These are phyloP conservation scores for Amylocystis lapponica DNA, from an alignment of 768 basidiomycete genomes.

Conservation along the genomic window DNA sequence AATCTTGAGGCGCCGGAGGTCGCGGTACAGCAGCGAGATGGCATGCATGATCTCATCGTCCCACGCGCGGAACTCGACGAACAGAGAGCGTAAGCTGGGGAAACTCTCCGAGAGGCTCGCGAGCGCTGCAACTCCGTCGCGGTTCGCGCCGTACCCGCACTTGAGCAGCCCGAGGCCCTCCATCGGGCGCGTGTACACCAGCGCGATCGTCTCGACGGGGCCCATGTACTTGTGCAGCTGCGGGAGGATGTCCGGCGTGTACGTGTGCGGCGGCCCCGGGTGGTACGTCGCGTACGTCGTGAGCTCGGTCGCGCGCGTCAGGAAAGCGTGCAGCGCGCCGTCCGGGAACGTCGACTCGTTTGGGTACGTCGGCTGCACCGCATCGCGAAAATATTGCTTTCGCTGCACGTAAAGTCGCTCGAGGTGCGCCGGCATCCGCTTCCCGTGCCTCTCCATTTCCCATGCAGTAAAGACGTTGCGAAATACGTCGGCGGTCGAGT, in stretches of 20 bases:
- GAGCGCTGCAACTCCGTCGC: constrained; percentile 16
- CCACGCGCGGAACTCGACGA: constrained; percentile 33
- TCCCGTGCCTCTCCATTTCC: constrained; percentile 2
- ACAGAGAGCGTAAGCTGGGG: constrained; percentile 28
- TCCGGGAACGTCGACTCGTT: constrained; percentile 19
- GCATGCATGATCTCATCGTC: constrained; percentile 42
- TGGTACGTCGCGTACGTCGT: constrained; percentile 11
- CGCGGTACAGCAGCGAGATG: constrained; percentile 31
- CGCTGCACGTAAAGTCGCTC: constrained; percentile 18
- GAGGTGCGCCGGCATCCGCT: constrained; percentile 14
- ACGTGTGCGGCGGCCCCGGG: constrained; percentile 4
- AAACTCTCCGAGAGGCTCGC: constrained; percentile 16
- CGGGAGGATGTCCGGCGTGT: constrained; percentile 9
- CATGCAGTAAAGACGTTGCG: constrained; percentile 18
- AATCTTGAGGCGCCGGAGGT: constrained; percentile 34
- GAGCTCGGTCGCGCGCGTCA: constrained; percentile 8
- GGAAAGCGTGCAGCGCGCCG: constrained; percentile 11
- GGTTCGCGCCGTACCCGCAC: constrained; percentile 3
- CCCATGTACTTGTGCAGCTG: constrained; percentile 1
- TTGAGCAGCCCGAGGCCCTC: constrained; percentile 12
- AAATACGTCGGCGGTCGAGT: constrained; percentile 37
- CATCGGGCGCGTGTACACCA: constrained; percentile 1
- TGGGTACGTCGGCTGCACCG: constrained; percentile 5
- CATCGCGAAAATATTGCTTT: constrained; percentile 6
- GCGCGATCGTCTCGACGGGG: constrained; percentile 5